These are phyloP conservation scores for Dictyostelium intermedium DNA, from an alignment of 78 protist species.

Conservation along the genomic window DNA sequence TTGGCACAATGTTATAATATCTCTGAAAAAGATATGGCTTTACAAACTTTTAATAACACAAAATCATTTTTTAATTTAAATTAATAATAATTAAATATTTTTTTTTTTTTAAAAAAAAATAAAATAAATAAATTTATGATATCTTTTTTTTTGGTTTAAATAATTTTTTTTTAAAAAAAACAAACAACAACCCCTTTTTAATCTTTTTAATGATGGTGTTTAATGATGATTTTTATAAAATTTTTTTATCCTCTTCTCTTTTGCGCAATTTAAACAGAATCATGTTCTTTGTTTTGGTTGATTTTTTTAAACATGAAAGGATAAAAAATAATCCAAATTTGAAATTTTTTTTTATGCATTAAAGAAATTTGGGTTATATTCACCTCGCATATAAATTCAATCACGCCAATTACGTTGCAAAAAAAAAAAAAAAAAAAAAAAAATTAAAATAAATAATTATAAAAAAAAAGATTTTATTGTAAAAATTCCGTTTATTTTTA, in stretches of 20 bases:
- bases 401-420: neutral
- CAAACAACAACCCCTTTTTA: too few relatives aligned
- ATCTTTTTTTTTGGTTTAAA: too few relatives aligned
- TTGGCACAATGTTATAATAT: conserved; percentile 57
- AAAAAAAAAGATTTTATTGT: neutral
- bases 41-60: conserved; percentile 26
- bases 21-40: conserved; percentile 37
- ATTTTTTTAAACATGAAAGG: too few relatives aligned
- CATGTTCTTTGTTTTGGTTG: neutral
- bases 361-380: neutral
- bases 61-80: conserved; percentile 39
- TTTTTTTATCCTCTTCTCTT: neutral
- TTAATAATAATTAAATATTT: neutral
- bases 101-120: too few relatives aligned
- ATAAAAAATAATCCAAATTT: too few relatives aligned
- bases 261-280: neutral
- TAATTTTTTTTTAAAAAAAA: too few relatives aligned
- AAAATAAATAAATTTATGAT: too few relatives aligned
- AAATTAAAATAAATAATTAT: neutral
- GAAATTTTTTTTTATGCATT: too few relatives aligned
- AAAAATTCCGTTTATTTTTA: neutral
- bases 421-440: neutral
- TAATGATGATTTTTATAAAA: neutral
- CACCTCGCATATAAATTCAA: neutral
- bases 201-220: neutral